Evolutionary conservation across 352 stramenopile genomes (phyloP), one percentile per base, ranked within the genome.

Genomic region (Peronospora farinosa): DNA sequence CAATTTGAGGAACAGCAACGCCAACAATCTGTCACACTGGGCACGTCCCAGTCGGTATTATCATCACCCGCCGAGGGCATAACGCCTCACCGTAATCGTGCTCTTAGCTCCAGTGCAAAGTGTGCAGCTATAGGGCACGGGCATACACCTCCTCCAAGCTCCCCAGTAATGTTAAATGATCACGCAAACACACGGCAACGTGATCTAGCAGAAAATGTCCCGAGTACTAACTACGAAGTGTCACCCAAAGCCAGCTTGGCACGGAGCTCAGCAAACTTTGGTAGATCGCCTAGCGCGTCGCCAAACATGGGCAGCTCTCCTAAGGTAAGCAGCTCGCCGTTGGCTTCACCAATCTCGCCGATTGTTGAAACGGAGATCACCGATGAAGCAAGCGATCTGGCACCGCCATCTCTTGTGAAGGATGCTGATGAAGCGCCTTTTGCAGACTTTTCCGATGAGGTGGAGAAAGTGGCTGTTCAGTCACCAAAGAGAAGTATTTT

Each of bases 291-390:
- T 7, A 43, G 17, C 16, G 27, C 37, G 12, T 69, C 57, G 10
- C 57, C 57, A 38, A 44, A 40, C 9, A 51, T 59, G 15, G 57
- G 58, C 11, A 67, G 16, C 16, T 72, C 63, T 3, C 59, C 59
- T 5, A 72, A 58, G 32, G 54, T 65, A 5, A 69, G 15, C 47
- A 66, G 59, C 32, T 72, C 63, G 8, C 63, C 59, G 12, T 47
- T 69, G 42, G 40, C 37, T 40, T 66, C 63, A 0, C 59, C 59
- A 16, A 39, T 60, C 17, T 63, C 54, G 7, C 47, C 59, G 8
- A 47, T 56, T 44, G 12, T 49, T 50, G 19, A 45, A 51, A 54
- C 36, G 13, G 45, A 61, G 2, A 40, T 49, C 37, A 33, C 21
- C 12, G 28, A 40, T 32, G 49, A 54, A 45, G 2, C 36, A 7